These are phyloP conservation scores for Pistacia vera DNA, from an alignment of 345 rosid genomes.

Conservation along the genomic window DNA sequence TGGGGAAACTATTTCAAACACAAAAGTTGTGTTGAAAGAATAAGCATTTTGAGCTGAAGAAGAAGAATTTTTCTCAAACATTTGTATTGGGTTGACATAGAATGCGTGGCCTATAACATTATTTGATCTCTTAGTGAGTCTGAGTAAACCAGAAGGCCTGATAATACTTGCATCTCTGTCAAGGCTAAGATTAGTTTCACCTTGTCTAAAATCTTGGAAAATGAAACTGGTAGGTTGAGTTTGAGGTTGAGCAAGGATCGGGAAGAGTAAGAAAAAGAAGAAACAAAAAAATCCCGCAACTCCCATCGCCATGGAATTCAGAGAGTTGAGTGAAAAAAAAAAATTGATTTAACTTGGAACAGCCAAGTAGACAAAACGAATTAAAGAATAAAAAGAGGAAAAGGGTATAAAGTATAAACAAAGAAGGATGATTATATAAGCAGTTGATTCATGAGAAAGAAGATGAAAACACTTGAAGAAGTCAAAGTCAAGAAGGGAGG, in stretches of 20 bases:
- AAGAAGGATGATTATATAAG: neutral
- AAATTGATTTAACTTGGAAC: too few species aligned
- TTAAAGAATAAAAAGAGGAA: neutral
- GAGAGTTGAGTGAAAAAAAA: too few species aligned
- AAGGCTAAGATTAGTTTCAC: neutral
- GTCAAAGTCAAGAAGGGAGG: constrained; percentile 31
- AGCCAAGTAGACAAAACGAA: too few species aligned
- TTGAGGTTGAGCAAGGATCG: constrained; percentile 6
- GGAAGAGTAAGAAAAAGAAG: constrained; percentile 13
- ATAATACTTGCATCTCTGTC: constrained; percentile 30
- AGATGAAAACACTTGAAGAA: neutral
- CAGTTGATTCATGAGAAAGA: too few species aligned
- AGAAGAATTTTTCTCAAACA: constrained; percentile 15
- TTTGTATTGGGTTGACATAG: constrained; percentile 31
- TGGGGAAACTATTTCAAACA: constrained; percentile 42
- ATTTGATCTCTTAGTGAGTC: constrained; percentile 44
- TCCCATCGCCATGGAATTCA: constrained; percentile 1
- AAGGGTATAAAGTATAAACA: neutral
- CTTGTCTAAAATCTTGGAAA: constrained; percentile 44
- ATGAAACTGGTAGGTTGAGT: constrained; percentile 21
- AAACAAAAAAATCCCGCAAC: constrained; percentile 3
- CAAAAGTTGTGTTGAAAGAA: constrained; percentile 56
- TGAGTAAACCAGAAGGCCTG: constrained; percentile 36
- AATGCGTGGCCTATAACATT: constrained; percentile 54
- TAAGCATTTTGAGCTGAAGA: constrained; percentile 19